Conservation (phyloP, 306 rosid genomes). For the Quercus wislizeni region DNA sequence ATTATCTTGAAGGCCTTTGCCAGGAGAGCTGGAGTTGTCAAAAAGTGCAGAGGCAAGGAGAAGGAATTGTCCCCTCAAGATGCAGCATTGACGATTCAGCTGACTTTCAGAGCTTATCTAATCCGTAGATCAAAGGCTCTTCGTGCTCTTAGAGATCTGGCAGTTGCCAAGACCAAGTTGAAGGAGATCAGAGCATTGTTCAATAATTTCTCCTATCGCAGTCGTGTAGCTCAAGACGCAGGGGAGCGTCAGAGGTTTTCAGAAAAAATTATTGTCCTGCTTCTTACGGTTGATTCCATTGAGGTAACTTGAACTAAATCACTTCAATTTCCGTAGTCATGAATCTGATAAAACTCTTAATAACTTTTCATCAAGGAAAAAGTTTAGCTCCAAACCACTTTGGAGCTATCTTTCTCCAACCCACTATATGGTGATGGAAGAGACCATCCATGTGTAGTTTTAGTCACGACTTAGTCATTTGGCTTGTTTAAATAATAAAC, state of each 20-base stretch:
- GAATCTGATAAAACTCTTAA: not conserved
- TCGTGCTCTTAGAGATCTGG: slow-evolving; percentile 78
- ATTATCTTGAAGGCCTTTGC: slow-evolving; percentile 66
- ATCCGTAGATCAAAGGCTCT: slow-evolving; percentile 78
- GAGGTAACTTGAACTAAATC: slow-evolving; percentile 46
- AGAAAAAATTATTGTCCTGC: slow-evolving; percentile 83
- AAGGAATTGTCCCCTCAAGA: slow-evolving; percentile 86
- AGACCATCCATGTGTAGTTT: too few relatives aligned
- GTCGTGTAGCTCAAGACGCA: slow-evolving; percentile 53
- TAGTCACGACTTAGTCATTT: too few relatives aligned
- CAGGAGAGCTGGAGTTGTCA: slow-evolving; percentile 54
- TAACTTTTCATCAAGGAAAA: not conserved
- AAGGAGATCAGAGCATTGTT: slow-evolving; percentile 76
- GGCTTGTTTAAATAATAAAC: too few relatives aligned
- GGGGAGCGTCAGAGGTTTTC: slow-evolving; percentile 78
- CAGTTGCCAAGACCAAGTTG: slow-evolving; percentile 75
- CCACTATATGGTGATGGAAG: too few relatives aligned
- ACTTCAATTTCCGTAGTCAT: not conserved
- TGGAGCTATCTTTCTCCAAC: too few relatives aligned
- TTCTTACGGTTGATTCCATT: slow-evolving; percentile 85
- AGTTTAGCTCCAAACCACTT: too few relatives aligned
- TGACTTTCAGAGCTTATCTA: slow-evolving; percentile 66
- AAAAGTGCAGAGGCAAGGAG: slow-evolving; percentile 61
- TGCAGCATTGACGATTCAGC: slow-evolving; percentile 79
- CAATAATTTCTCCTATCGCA: slow-evolving; percentile 68